Evolutionary conservation across 2,329 filamentous ascomycete genomes (phyloP).

Genomic region (Nothophaeocryptopus gaeumannii): DNA sequence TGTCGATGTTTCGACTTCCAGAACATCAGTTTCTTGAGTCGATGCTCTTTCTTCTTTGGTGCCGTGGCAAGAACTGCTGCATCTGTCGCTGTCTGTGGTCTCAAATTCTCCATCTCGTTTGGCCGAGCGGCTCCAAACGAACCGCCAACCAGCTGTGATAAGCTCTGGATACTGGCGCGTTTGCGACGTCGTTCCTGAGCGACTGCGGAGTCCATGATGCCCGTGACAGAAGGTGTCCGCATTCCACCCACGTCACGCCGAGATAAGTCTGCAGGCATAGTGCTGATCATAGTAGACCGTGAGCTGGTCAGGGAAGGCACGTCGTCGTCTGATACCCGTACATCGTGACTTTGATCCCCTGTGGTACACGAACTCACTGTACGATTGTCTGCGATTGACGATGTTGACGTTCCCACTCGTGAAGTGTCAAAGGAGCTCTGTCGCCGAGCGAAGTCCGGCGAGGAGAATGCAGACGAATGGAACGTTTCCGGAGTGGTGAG

Average conservation of each 20-base stretch:
- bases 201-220: constrained; percentile 34
- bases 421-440: constrained; percentile 67
- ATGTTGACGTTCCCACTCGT: constrained; percentile 71
- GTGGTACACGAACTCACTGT: constrained; percentile 68
- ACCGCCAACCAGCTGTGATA: constrained; percentile 72
- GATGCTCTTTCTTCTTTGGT: constrained; percentile 66
- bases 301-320: constrained; percentile 73
- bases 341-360: constrained; percentile 70
- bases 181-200: constrained; percentile 59
- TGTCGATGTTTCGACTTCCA: constrained; percentile 60
- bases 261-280: constrained; percentile 53
- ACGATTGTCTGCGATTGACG: constrained; percentile 68
- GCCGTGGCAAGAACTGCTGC: constrained; percentile 60
- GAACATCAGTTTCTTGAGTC: constrained; percentile 74
- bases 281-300: constrained; percentile 70
- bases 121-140: constrained; percentile 55
- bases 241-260: constrained; percentile 37
- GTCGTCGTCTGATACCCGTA: constrained; percentile 68
- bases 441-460: constrained; percentile 61
- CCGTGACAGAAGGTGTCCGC: constrained; percentile 40
- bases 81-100: constrained; percentile 46
- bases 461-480: constrained; percentile 58
- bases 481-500: constrained; percentile 64
- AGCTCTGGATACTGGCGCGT: constrained; percentile 71
- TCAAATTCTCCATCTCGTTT: constrained; percentile 17